Base-by-base conservation (phyloP, 2,329 filamentous ascomycete genomes). In the Ceratocystis cacaofunesta region DNA sequence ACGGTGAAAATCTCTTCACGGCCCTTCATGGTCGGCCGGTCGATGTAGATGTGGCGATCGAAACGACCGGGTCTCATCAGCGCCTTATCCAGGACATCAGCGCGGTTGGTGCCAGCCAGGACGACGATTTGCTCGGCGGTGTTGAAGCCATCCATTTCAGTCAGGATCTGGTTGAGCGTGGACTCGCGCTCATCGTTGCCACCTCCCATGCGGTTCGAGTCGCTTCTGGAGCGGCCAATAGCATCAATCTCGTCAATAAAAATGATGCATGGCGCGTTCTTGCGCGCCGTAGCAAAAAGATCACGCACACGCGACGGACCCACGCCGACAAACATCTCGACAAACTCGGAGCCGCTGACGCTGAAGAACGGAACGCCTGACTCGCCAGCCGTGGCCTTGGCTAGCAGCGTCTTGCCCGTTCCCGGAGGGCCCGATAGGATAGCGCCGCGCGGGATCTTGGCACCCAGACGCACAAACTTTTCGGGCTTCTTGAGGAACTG, bases 181-280 rank as follows among this genome's bases (percentile, higher is more conserved):
- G 89, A 90, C 77, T 99, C 94, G 68, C 94, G 88, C 78, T 99
- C 94, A 73, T 99, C 94, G 72, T 97, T 97, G 68, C 94, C 94
- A 69, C 92, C 92, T 48, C 88, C 88, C 67, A 78, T 77, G 60
- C 72, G 71, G 69, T 87, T 88, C 44, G 87, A 84, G 73, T 96
- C 95, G 25, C 86, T 81, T 77, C 94, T 85, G 65, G 92, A 89
- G 74, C 92, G 90, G 71, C 94, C 94, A 71, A 99, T 96, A 66
- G 94, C 94, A 74, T 99, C 94, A 71, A 99, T 99, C 76, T 99
- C 94, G 73, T 99, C 94, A 70, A 99, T 97, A 79, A 99, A 99
- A 76, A 99, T 95, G 76, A 99, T 99, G 77, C 94, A 99, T 2
- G 94, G 94, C 0, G 94, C 89, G 76, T 90, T 95, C 80, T 97